These are phyloP conservation scores for Misopates orontium DNA, from an alignment of 257 asterid genomes.

Conservation along the genomic window DNA sequence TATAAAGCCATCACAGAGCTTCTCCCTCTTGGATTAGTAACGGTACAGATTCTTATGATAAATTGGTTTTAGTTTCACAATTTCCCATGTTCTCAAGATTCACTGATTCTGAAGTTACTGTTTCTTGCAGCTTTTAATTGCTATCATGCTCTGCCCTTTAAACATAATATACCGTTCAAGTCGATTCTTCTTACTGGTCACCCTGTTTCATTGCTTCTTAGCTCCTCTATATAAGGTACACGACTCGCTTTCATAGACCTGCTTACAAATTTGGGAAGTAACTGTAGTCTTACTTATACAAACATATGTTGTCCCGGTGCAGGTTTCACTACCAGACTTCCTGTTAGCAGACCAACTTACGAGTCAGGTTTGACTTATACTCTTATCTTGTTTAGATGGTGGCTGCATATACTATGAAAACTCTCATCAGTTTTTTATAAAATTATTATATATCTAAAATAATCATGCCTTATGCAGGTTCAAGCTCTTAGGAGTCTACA, in stretches of 20 bases:
- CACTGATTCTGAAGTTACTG: neutral
- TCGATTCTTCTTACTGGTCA: slow-evolving; percentile 45
- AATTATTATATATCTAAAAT: neutral
- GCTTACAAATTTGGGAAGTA: neutral
- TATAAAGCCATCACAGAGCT: slow-evolving; percentile 47
- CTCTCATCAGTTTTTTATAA: too few relatives aligned
- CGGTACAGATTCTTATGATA: slow-evolving; percentile 23
- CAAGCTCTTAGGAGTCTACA: slow-evolving; percentile 63
- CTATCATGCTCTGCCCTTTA: slow-evolving; percentile 49
- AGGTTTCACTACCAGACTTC: slow-evolving; percentile 51
- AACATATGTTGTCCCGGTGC: neutral
- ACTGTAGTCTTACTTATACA: neutral
- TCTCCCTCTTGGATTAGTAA: slow-evolving; percentile 50
- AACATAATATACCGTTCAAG: slow-evolving; percentile 59
- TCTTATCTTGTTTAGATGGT: neutral
- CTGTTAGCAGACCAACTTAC: slow-evolving; percentile 59
- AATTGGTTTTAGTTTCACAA: neutral
- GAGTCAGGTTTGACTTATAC: slow-evolving; percentile 44
- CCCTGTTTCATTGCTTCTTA: slow-evolving; percentile 41
- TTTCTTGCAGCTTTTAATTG: slow-evolving; percentile 43
- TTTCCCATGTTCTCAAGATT: neutral
- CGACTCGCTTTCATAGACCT: neutral
- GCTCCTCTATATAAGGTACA: slow-evolving; percentile 66
- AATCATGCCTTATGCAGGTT: slow-evolving; percentile 33
- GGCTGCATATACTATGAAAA: too few relatives aligned